Conservation (phyloP, 768 basidiomycete species). For the Lactarius trivialis region DNA sequence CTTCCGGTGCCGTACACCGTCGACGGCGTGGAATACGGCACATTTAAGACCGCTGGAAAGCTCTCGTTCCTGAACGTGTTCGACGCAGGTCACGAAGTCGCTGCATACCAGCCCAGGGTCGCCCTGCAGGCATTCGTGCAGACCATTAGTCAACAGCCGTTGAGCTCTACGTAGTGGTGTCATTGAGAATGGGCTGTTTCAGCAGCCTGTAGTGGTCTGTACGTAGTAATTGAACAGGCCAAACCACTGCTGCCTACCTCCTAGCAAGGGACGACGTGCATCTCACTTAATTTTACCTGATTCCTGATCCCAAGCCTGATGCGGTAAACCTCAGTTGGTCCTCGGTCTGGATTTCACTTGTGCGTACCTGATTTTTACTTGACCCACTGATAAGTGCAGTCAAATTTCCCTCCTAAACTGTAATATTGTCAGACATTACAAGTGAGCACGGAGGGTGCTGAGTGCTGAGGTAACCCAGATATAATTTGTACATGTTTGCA, state of each 20-base stretch:
- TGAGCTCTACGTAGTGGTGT: conserved; percentile 12
- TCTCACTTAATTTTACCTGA: too few species aligned
- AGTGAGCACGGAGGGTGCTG: too few species aligned
- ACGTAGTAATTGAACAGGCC: neutral
- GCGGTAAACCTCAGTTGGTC: too few species aligned
- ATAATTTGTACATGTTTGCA: too few species aligned
- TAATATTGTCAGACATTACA: too few species aligned
- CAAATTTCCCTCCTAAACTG: too few species aligned
- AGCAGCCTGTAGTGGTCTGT: neutral
- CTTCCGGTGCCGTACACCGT: conserved; percentile 38
- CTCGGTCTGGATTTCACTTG: too few species aligned
- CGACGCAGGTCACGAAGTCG: conserved; percentile 33
- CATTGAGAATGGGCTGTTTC: neutral
- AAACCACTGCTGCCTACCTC: neutral
- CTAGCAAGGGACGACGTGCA: too few species aligned
- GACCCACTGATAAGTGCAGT: too few species aligned
- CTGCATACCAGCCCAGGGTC: conserved; percentile 14
- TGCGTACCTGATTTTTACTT: too few species aligned
- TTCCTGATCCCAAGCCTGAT: too few species aligned
- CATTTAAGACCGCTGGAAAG: conserved; percentile 43
- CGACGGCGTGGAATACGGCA: conserved; percentile 38
- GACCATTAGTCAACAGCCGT: conserved; percentile 8
- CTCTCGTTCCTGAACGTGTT: conserved; percentile 41
- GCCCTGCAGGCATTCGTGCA: conserved; percentile 19
- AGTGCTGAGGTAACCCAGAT: too few species aligned